Percentiles rank a stretch among this genome's conserved stretches.
Conservation (phyloP, 306 rosid species). For the Ammopiptanthus mongolicus region DNA sequence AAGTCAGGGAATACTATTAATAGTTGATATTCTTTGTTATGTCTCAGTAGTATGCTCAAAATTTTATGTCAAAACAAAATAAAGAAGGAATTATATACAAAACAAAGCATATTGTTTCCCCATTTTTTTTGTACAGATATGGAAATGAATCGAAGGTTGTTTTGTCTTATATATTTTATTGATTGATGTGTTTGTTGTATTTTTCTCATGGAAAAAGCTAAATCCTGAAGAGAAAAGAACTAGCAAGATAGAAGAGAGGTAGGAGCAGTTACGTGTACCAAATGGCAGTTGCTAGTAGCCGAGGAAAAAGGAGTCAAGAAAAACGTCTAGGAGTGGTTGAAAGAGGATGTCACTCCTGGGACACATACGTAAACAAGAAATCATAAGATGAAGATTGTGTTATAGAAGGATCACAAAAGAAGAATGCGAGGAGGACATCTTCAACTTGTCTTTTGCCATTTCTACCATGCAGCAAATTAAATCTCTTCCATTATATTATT, state of each 20-base stretch:
- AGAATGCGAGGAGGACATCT: neutral
- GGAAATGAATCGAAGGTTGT: slow-evolving; percentile 18
- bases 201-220: neutral
- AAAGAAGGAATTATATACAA: neutral
- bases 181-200: neutral
- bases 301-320: slow-evolving; percentile 39
- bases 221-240: slow-evolving; percentile 10
- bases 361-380: slow-evolving; percentile 20
- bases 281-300: slow-evolving; percentile 18
- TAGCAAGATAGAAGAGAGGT: neutral
- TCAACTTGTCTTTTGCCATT: slow-evolving; percentile 24
- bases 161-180: neutral
- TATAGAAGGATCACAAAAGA: neutral
- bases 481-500: too few relatives aligned
- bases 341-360: slow-evolving; percentile 24
- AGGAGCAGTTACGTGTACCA: slow-evolving; percentile 19
- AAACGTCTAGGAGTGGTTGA: slow-evolving; percentile 45
- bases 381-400: neutral
- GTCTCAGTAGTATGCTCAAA: slow-evolving; percentile 15
- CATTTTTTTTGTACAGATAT: neutral
- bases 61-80: neutral
- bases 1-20: slow-evolving; percentile 10
- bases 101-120: neutral
- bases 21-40: slow-evolving; percentile 30
- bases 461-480: neutral